Conservation (phyloP, 495 filamentous ascomycete genomes). For the Penicillium pancosmium region DNA sequence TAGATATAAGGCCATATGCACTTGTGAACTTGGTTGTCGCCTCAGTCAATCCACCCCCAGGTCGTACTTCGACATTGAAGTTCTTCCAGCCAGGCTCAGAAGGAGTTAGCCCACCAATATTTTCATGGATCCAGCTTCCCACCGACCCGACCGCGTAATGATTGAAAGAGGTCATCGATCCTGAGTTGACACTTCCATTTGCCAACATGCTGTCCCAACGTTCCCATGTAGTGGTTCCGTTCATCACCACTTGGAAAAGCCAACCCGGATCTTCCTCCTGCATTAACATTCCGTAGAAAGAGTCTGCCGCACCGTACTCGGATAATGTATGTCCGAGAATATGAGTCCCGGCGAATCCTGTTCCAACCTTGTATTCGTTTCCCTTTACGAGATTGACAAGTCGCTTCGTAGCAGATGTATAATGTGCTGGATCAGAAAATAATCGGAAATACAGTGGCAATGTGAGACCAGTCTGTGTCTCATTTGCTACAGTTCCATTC, state of each 20-base stretch:
- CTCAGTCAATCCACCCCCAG: not conserved
- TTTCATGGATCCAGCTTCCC: constrained; percentile 3
- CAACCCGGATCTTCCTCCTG: not conserved
- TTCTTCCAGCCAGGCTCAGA: constrained; percentile 2
- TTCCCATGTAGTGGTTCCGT: constrained; percentile 1
- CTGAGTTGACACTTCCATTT: constrained; percentile 4
- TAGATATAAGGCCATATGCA: not conserved
- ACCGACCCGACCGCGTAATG: constrained; percentile 2
- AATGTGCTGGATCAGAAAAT: not conserved
- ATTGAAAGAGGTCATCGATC: constrained; percentile 2
- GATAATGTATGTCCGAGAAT: constrained; percentile 1
- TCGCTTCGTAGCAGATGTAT: not conserved
- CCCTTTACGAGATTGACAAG: constrained; percentile 1
- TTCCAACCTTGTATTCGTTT: constrained; percentile 3
- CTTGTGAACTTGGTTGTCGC: constrained; percentile 2
- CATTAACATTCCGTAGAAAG: not conserved
- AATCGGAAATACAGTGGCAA: not conserved
- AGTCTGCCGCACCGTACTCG: not conserved
- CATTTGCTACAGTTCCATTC: constrained; percentile 1
- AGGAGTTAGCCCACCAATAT: constrained; percentile 1
- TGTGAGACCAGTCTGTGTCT: constrained; percentile 1
- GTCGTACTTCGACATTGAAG: constrained; percentile 1
- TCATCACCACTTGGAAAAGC: constrained; percentile 4
- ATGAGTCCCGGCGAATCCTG: constrained; percentile 3
- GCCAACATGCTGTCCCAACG: constrained; percentile 7